phyloP scores from a whole-genome alignment of 768 basidiomycete species.

The Rhizopogon sp. region DNA sequence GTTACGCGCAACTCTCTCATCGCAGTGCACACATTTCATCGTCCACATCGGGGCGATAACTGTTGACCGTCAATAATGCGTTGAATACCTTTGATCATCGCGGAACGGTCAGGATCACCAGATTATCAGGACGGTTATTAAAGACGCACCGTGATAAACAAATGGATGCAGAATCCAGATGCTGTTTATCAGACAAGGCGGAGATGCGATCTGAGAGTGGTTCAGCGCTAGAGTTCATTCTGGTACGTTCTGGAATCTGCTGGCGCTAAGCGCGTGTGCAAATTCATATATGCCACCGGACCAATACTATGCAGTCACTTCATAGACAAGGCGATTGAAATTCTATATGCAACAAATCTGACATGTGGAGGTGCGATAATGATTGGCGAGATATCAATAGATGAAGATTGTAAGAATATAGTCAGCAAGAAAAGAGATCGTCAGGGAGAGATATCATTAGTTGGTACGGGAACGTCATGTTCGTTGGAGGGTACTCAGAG shows the following conservation, averaged over 20 bases:
- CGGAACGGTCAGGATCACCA: neutral
- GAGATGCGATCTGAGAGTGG: neutral
- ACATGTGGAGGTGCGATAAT: neutral
- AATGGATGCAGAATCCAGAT: too few species aligned
- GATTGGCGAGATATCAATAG: neutral
- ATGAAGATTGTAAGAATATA: neutral
- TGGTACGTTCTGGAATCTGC: too few species aligned
- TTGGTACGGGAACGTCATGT: neutral
- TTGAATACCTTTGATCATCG: neutral
- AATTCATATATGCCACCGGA: neutral
- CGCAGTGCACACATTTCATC: neutral
- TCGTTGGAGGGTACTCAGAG: constrained; percentile 1
- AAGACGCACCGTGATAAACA: neutral
- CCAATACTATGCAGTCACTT: neutral
- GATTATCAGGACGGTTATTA: neutral
- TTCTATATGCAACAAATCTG: neutral
- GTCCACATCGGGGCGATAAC: neutral
- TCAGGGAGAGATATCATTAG: neutral
- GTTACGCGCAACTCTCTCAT: neutral
- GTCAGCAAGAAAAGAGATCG: neutral
- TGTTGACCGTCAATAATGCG: too few species aligned
- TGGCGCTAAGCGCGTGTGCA: constrained; percentile 1
- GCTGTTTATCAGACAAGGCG: neutral
- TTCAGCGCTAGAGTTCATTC: too few species aligned
- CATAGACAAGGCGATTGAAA: neutral